Evolutionary conservation across 2,329 filamentous ascomycete species (phyloP).

Genomic region (Coniella vitis): DNA sequence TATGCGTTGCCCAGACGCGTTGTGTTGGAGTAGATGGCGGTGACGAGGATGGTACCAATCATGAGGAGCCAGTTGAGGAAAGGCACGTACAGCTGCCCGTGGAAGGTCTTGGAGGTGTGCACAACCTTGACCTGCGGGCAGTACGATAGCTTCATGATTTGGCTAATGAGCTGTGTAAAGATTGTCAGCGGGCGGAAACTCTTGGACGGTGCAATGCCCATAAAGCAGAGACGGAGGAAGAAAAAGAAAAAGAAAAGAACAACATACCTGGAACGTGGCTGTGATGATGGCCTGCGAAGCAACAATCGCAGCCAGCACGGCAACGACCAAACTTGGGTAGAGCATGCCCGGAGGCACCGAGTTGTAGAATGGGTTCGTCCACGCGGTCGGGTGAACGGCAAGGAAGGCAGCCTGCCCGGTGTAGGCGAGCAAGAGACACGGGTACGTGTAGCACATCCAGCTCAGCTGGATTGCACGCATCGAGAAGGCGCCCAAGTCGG

Average conservation of each 20-base stretch:
- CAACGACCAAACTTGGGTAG: constrained; percentile 60
- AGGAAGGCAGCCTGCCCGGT: constrained; percentile 69
- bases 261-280: constrained; percentile 52
- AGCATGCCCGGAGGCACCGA: constrained; percentile 59
- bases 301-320: constrained; percentile 63
- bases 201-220: too few species aligned
- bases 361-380: constrained; percentile 67
- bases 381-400: constrained; percentile 45
- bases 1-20: constrained; percentile 65
- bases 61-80: constrained; percentile 70
- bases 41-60: constrained; percentile 64
- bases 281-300: constrained; percentile 74
- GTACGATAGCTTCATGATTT: constrained; percentile 63
- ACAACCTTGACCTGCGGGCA: constrained; percentile 68
- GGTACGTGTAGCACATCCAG: constrained; percentile 62
- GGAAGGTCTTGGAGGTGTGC: constrained; percentile 61
- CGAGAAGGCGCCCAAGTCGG: constrained; percentile 67
- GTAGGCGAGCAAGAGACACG: constrained; percentile 57
- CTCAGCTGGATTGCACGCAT: constrained; percentile 61
- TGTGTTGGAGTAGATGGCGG: constrained; percentile 64
- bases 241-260: not conserved
- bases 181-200: too few species aligned
- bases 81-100: constrained; percentile 70
- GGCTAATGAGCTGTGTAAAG: constrained; percentile 39
- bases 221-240: too few species aligned